Evolutionary conservation across 2,329 filamentous ascomycete species (phyloP), one percentile per base, ranked within the genome.

Genomic region (Plenodomus biglobosus): DNA sequence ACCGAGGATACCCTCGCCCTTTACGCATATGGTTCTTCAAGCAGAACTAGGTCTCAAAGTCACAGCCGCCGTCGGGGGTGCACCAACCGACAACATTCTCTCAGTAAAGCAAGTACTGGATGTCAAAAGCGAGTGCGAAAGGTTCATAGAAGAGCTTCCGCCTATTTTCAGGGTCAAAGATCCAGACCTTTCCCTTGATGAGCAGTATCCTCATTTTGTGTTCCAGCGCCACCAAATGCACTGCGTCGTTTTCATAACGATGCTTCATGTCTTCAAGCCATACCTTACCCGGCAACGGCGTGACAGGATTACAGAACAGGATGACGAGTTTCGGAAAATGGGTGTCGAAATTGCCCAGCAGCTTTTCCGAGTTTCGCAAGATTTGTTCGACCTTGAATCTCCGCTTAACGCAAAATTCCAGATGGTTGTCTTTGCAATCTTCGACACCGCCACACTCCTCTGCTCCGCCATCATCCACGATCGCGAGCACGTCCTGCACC

Each of bases 391-490:
- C 16, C 68, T 75, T 30, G 67, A 75, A 8, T 76, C 73, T 40
- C 76, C 76, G 0, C 64, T 74, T 11, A 76, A 79, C 38, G 71
- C 74, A 5, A 79, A 77, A 30, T 80, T 78, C 36, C 76, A 80
- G 52, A 73, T 78, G 42, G 73, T 78, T 5, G 65, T 78, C 0
- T 81, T 80, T 46, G 69, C 71, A 37, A 74, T 80, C 24, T 82
- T 82, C 39, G 78, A 82, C 50, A 78, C 76, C 0, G 73, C 78
- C 0, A 76, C 79, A 0, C 67, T 79, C 16, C 59, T 81, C 3
- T 80, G 77, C 64, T 80, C 78, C 0, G 75, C 78, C 2, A 66
- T 82, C 6, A 71, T 80, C 3, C 78, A 81, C 49, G 79, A 82
- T 48, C 59, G 66, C n/a, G 67, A 75, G 22, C 55, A 61, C 16